Evolutionary conservation across 2,329 filamentous ascomycete species (phyloP).

Genomic region (Talaromyces sp.): DNA sequence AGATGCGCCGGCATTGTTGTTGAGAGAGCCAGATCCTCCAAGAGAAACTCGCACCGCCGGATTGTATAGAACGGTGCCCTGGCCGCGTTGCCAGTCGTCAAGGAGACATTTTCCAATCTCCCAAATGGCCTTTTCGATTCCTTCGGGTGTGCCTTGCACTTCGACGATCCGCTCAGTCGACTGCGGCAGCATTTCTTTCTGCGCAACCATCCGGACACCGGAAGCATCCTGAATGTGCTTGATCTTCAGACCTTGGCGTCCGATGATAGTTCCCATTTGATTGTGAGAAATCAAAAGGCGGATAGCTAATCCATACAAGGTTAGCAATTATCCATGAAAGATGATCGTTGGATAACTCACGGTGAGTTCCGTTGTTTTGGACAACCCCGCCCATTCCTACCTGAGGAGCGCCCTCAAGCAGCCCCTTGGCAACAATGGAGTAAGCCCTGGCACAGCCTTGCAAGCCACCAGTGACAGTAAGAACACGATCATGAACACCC

Average conservation of each 20-base stretch:
- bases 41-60: slow-evolving; percentile 82
- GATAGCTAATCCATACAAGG: slow-evolving; percentile 59
- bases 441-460: slow-evolving; percentile 89
- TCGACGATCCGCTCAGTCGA: slow-evolving; percentile 98
- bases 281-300: slow-evolving; percentile 98
- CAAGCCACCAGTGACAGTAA: slow-evolving; percentile 88
- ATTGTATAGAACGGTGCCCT: slow-evolving; percentile 96
- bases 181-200: slow-evolving; percentile 99
- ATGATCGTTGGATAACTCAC: slow-evolving; percentile 53
- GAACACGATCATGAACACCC: slow-evolving; percentile 91
- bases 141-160: slow-evolving; percentile 88
- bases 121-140: slow-evolving; percentile 94
- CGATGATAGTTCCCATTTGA: slow-evolving; percentile 99
- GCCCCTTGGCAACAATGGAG: slow-evolving; percentile 80
- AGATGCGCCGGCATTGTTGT: slow-evolving; percentile 42
- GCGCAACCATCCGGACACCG: slow-evolving; percentile 96
- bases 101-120: slow-evolving; percentile 98
- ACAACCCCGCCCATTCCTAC: slow-evolving; percentile 94
- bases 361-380: slow-evolving; percentile 83
- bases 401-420: slow-evolving; percentile 88
- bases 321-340: neutral
- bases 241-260: slow-evolving; percentile 93
- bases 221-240: slow-evolving; percentile 98
- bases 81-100: slow-evolving; percentile 95
- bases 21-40: slow-evolving; percentile 50